Conservation (phyloP, 1,284 basidiomycete genomes). For the Melampsora medusae region DNA sequence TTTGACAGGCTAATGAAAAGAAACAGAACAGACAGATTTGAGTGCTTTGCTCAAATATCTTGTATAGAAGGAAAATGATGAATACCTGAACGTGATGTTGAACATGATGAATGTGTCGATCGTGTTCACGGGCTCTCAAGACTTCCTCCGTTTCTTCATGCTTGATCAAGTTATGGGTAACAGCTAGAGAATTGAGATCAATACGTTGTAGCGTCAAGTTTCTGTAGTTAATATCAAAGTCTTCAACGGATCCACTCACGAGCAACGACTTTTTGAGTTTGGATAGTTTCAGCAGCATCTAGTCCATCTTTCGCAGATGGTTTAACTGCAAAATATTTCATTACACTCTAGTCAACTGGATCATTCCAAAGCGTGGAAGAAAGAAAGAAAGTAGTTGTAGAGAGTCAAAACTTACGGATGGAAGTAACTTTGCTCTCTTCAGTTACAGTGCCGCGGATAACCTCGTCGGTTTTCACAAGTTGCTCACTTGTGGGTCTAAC, state of each 20-base stretch:
- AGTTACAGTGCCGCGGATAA: background rate
- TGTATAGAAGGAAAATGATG: background rate
- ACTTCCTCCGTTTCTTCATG: constrained; percentile 54
- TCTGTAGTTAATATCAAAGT: background rate
- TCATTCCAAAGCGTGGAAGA: too few relatives aligned
- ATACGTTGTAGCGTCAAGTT: background rate
- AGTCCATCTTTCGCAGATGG: background rate
- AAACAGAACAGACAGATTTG: background rate
- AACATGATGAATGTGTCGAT: constrained; percentile 53
- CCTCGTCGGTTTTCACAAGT: background rate
- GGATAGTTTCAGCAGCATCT: background rate
- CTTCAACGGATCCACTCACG: background rate
- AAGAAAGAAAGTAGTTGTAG: too few relatives aligned
- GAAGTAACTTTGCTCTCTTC: background rate
- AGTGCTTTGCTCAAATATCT: background rate
- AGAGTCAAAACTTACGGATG: background rate
- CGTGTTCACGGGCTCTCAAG: constrained; percentile 50
- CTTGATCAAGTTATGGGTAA: constrained; percentile 50
- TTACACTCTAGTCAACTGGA: too few relatives aligned
- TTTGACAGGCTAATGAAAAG: constrained; percentile 13
- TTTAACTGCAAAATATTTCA: background rate
- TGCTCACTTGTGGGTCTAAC: background rate
- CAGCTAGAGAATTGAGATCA: constrained; percentile 19
- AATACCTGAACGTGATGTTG: constrained; percentile 54
- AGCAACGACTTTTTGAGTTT: constrained; percentile 34